Evolutionary conservation across 169 alveolate species (phyloP).

Genomic region (Babesia ovata): DNA sequence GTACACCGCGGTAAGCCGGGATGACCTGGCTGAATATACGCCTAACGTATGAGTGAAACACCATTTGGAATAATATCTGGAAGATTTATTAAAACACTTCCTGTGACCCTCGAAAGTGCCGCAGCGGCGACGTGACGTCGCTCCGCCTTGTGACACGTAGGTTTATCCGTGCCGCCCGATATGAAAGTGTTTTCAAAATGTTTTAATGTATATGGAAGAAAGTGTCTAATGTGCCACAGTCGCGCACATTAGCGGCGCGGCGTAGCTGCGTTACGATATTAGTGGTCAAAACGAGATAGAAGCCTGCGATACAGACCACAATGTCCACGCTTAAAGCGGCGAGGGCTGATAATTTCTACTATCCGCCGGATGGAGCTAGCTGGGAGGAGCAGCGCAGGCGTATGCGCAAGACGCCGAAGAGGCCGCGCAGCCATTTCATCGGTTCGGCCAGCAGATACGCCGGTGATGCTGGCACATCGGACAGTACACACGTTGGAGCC

Average conservation of each 20-base stretch:
- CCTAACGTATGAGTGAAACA: not conserved
- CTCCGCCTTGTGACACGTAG: too few relatives aligned
- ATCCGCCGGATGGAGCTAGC: constrained; percentile 72
- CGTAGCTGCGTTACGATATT: not conserved
- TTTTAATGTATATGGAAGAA: too few relatives aligned
- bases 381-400: constrained; percentile 58
- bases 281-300: too few relatives aligned
- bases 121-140: too few relatives aligned
- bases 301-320: not conserved
- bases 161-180: too few relatives aligned
- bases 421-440: constrained; percentile 39
- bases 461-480: constrained; percentile 8
- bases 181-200: too few relatives aligned
- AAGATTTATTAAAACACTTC: too few relatives aligned
- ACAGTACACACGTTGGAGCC: constrained; percentile 1
- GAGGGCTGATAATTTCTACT: constrained; percentile 79
- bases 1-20: not conserved
- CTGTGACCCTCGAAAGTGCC: too few relatives aligned
- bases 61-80: not conserved
- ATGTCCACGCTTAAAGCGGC: constrained; percentile 80
- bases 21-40: not conserved
- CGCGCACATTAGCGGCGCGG: not conserved
- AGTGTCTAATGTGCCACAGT: too few relatives aligned
- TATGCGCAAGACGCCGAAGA: constrained; percentile 38
- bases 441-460: constrained; percentile 26